Percentiles rank a stretch among this genome's conserved stretches.
These are phyloP conservation scores for Oehlia diaphana DNA, from an alignment of 192 early-diverging fungal species.

Conservation along the genomic window DNA sequence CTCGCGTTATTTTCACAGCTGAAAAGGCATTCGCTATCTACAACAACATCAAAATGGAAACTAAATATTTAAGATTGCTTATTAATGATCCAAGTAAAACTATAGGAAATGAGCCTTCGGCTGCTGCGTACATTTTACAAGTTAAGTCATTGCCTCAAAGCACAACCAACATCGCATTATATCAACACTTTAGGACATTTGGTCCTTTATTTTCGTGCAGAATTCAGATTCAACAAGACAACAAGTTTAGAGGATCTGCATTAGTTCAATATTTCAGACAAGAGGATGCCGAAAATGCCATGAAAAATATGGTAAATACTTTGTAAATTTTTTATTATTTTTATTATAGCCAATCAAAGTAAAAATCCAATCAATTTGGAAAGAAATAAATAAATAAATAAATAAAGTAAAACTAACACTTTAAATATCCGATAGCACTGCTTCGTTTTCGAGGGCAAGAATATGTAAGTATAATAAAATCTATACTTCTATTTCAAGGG, in stretches of 20 bases:
- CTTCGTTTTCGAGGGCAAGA: background rate
- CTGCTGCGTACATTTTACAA: conserved; percentile 33
- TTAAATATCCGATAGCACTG: conserved; percentile 16
- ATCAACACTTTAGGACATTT: conserved; percentile 42
- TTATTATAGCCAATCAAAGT: too few species aligned
- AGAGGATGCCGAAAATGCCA: conserved; percentile 33
- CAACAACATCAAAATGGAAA: conserved; percentile 32
- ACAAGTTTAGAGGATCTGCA: conserved; percentile 34
- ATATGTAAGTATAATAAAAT: conserved; percentile 25
- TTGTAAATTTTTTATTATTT: background rate
- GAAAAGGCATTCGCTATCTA: conserved; percentile 47
- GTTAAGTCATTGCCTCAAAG: conserved; percentile 35
- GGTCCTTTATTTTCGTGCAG: conserved; percentile 39
- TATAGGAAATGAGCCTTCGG: conserved; percentile 32
- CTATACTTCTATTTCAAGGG: too few species aligned
- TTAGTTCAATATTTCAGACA: conserved; percentile 41
- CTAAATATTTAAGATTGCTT: conserved; percentile 31
- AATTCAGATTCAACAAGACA: conserved; percentile 23
- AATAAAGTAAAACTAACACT: background rate
- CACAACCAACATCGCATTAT: conserved; percentile 34
- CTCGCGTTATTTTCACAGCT: conserved; percentile 26
- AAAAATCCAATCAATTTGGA: too few species aligned
- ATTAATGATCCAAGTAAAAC: conserved; percentile 30
- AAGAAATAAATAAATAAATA: background rate
- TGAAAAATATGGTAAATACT: conserved; percentile 35